Evolutionary conservation across 2,329 filamentous ascomycete species (phyloP), one percentile per base, ranked within the genome.

Genomic region (Amesomyces nigricolor): DNA sequence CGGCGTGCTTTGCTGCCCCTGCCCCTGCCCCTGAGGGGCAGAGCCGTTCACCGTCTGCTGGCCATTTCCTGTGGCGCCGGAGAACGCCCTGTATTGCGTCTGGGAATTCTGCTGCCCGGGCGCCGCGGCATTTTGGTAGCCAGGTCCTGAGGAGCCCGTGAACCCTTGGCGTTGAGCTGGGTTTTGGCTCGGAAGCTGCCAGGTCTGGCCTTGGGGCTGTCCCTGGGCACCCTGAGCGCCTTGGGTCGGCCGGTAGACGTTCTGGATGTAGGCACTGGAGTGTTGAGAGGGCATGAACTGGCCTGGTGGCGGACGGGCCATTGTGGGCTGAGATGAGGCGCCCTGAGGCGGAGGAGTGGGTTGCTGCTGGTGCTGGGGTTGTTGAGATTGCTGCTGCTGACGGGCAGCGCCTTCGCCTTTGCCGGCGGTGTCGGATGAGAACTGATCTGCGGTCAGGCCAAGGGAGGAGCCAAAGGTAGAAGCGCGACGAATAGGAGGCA

Each of bases 401-500:
- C 47, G 49, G 13, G 60, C 2, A 19, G 43, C n/a, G 13, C 19
- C 43, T n/a, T 54, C 47, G 13, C 37, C 13, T 7, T 42, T 52
- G 22, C 22, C 22, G 22, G 22, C 5, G 58, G 51, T 55, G 47
- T 49, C 47, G 46, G 56, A n/a, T 22, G 51, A 58, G 43, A 58
- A 57, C 22, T 58, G 56, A 17, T 61, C 54, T 29, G 62, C 57
- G 38, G 56, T 61, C 22, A 58, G 57, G 70, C 72, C 37, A 67
- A 78, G 61, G 16, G 64, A 65, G 32, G 75, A 63, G 42, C 77
- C 77, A 66, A 85, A 80, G 3, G 78, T 80, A 14, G 82, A 84
- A 13, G 74, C 76, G 32, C 80, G 74, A 45, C 80, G 75, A 56
- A 85, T 82, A 1, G 79, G 80, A 3, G 82, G 82, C 38, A 86